Percentiles rank a stretch among this genome's conserved stretches.
phyloP scores from a whole-genome alignment of 352 stramenopile genomes.

The Lagenidium giganteum region DNA sequence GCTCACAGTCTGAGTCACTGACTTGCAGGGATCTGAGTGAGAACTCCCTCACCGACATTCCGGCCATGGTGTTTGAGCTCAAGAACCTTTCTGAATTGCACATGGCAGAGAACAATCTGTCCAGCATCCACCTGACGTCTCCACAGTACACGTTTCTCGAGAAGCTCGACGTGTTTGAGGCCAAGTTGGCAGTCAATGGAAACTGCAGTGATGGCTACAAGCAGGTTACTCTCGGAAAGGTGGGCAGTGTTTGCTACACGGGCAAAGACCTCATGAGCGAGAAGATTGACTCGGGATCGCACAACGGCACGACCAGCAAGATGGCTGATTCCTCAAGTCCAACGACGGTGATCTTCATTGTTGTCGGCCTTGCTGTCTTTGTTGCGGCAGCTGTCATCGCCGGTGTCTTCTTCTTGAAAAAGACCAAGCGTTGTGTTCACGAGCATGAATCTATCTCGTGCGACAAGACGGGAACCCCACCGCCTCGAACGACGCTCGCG shows the following conservation, averaged over 20 bases:
- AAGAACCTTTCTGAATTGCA: conserved; percentile 42
- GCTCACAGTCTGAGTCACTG: too few relatives aligned
- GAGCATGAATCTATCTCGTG: too few relatives aligned
- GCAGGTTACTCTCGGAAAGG: conserved; percentile 23
- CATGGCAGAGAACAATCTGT: conserved; percentile 49
- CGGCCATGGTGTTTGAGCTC: conserved; percentile 64
- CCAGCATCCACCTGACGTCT: conserved; percentile 41
- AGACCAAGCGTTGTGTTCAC: conserved; percentile 50
- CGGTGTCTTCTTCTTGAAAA: conserved; percentile 54
- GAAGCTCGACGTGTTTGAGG: conserved; percentile 38
- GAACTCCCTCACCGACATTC: conserved; percentile 60
- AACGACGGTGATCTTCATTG: conserved; percentile 29
- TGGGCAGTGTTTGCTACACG: conserved; percentile 29
- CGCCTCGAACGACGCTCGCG: conserved; percentile 21
- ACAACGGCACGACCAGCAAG: conserved; percentile 21
- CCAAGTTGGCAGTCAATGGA: conserved; percentile 28
- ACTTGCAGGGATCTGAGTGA: conserved; percentile 50
- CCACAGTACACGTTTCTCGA: conserved; percentile 53
- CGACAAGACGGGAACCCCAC: conserved; percentile 23
- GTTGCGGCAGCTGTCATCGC: conserved; percentile 34
- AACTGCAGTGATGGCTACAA: conserved; percentile 47
- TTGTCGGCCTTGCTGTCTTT: conserved; percentile 33
- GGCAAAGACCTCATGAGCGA: conserved; percentile 33
- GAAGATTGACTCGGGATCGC: conserved; percentile 27
- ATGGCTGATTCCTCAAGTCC: conserved; percentile 19